Evolutionary conservation across 805 yeast species (phyloP), one percentile per base, ranked within the genome.

Genomic region (Wickerhamia fluorescens): DNA sequence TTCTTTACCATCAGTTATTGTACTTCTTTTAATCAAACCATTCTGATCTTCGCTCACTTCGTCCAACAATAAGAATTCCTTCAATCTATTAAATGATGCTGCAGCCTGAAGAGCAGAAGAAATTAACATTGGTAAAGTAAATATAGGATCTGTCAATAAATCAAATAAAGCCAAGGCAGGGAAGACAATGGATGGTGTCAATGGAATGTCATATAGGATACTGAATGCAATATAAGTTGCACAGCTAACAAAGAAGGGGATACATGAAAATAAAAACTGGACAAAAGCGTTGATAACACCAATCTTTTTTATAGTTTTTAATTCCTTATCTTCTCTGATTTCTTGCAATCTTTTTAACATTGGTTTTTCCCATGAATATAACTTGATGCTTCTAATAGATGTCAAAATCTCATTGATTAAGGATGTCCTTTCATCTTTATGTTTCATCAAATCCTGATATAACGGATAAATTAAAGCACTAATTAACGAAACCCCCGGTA

Each of bases 281-380:
- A 57, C 39, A 25, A 51, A 42, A 4, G 67, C 53, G 28, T 49
- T 56, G 27, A 44, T 45, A 19, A 58, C 43, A 17, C 66, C 66
- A 20, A 57, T 49, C 26, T 40, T 45, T 27, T 42, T 48, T 23
- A 41, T 36, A n/a, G 43, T 45, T 14, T 33, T 31, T 31, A 61
- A 47, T 34, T 61, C 66, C 35, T 56, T 51, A 12, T 46, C 48
- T 37, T 59, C 56, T 49, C 68, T 51, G 20, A 61, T 41, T 3
- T 42, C 47, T 28, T 40, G 42, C 21, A 61, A 46, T 27, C 51
- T 49, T 18, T 44, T 38, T 33, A 60, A 39, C 61, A 61, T 58
- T 14, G 67, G 66, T 18, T 37, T 37, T 34, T 61, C 68, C 68
- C 68, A 61, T 3, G 66, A 53, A 36, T 61, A 61, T 22, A 61